Conservation (phyloP, 108 stramenopile genomes). For the Nitzschia inconspicua region DNA sequence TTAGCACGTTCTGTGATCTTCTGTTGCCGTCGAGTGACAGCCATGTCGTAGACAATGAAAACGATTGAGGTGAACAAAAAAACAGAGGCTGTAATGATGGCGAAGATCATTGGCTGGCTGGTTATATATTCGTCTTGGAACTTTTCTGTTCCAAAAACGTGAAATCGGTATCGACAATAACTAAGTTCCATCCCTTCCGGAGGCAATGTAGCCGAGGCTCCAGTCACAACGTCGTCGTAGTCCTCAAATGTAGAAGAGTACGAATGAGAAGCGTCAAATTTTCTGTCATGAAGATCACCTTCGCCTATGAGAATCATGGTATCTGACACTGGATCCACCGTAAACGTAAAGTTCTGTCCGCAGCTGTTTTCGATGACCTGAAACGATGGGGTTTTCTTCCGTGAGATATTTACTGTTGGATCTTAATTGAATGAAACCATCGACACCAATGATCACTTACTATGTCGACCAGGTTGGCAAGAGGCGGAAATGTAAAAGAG, state of each 20-base stretch:
- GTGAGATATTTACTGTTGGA: too few relatives aligned
- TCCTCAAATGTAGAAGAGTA: not conserved
- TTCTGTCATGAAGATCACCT: conserved; percentile 6
- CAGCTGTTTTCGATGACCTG: not conserved
- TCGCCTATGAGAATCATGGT: not conserved
- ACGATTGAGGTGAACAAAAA: conserved; percentile 6
- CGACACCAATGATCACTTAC: too few relatives aligned
- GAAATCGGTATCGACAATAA: not conserved
- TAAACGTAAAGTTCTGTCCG: conserved; percentile 2
- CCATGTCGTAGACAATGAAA: conserved; percentile 25
- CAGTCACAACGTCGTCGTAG: not conserved
- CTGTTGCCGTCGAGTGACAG: conserved; percentile 19
- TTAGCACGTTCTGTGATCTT: conserved; percentile 5
- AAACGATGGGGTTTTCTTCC: too few relatives aligned
- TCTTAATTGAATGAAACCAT: too few relatives aligned
- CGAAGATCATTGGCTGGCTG: not conserved
- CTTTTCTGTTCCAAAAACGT: not conserved
- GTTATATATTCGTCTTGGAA: not conserved
- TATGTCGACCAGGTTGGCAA: not conserved
- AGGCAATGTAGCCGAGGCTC: not conserved
- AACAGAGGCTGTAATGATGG: too few relatives aligned
- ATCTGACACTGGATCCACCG: not conserved
- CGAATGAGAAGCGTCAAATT: not conserved
- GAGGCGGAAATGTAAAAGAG: not conserved
- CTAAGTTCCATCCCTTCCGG: not conserved